These are phyloP conservation scores for Arctostaphylos glauca DNA, from an alignment of 148 eudicot species.

Conservation along the genomic window DNA sequence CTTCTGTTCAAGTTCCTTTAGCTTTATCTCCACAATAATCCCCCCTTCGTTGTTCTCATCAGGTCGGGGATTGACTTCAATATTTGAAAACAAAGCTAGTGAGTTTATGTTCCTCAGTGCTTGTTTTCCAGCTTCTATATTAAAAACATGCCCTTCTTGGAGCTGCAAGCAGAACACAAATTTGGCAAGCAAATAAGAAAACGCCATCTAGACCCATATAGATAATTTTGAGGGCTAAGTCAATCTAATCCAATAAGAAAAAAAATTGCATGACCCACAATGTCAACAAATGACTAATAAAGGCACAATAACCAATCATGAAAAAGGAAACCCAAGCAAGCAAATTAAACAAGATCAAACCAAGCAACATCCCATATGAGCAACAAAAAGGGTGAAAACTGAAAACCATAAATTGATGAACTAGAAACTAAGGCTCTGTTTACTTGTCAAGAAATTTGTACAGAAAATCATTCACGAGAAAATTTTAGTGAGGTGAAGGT, in stretches of 20 bases:
- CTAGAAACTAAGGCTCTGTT: neutral
- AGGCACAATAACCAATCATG: neutral
- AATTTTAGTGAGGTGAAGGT: too few species aligned
- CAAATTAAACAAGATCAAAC: neutral
- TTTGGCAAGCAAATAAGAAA: slow-evolving; percentile 1
- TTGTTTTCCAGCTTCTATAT: slow-evolving; percentile 95
- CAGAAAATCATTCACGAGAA: too few species aligned
- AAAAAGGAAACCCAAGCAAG: neutral
- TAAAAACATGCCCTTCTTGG: slow-evolving; percentile 73
- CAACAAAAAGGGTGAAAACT: neutral
- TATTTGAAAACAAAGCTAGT: slow-evolving; percentile 83
- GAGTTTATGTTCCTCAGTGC: slow-evolving; percentile 92
- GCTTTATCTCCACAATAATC: slow-evolving; percentile 89
- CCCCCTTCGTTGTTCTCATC: slow-evolving; percentile 98
- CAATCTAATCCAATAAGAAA: neutral
- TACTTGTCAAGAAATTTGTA: too few species aligned
- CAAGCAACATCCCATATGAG: neutral
- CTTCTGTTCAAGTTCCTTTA: slow-evolving; percentile 87
- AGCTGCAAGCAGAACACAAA: slow-evolving; percentile 54
- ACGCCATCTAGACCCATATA: neutral
- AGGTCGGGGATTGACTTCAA: slow-evolving; percentile 91
- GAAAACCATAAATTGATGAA: neutral
- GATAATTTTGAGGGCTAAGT: neutral
- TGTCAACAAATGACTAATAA: neutral
- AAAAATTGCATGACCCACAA: neutral